A percentile compares a stretch with the other conserved stretches of the same genome.
Conservation (phyloP, 2,329 filamentous ascomycete species). For the Cephalotrichum gorgonifer region DNA sequence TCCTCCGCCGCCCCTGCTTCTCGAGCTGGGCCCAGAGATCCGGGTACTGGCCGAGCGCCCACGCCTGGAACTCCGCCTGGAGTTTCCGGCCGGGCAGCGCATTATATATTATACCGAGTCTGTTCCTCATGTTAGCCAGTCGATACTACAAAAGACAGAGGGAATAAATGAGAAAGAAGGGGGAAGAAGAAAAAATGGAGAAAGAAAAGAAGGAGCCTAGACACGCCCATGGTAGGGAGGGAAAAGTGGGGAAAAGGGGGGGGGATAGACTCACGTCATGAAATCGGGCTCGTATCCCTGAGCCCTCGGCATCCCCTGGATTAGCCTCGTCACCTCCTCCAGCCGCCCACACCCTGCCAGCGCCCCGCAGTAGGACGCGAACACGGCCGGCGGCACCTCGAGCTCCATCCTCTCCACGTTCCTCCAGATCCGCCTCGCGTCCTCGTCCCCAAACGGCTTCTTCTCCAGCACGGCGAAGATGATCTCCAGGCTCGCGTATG, state of each 20-base stretch:
- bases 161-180: too few relatives aligned
- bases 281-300: slow-evolving; percentile 58
- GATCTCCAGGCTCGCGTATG: slow-evolving; percentile 68
- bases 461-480: slow-evolving; percentile 71
- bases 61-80: slow-evolving; percentile 62
- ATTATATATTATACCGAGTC: slow-evolving; percentile 68
- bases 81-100: slow-evolving; percentile 53
- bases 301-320: slow-evolving; percentile 56
- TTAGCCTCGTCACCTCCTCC: slow-evolving; percentile 54
- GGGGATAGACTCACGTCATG: slow-evolving; percentile 51
- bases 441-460: slow-evolving; percentile 43
- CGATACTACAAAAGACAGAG: slow-evolving; percentile 53
- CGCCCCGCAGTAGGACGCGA: slow-evolving; percentile 66
- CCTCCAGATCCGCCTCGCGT: slow-evolving; percentile 59
- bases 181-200: too few relatives aligned
- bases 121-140: slow-evolving; percentile 45
- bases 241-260: background rate
- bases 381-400: slow-evolving; percentile 62
- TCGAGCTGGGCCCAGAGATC: slow-evolving; percentile 58
- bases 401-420: slow-evolving; percentile 67
- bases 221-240: background rate
- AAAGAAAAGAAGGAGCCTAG: too few relatives aligned
- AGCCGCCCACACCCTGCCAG: slow-evolving; percentile 63
- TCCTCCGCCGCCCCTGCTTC: slow-evolving; percentile 35
- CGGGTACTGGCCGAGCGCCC: slow-evolving; percentile 61